These are phyloP conservation scores for Colletotrichum filicis DNA, from an alignment of 2,329 filamentous ascomycete species.

Conservation along the genomic window DNA sequence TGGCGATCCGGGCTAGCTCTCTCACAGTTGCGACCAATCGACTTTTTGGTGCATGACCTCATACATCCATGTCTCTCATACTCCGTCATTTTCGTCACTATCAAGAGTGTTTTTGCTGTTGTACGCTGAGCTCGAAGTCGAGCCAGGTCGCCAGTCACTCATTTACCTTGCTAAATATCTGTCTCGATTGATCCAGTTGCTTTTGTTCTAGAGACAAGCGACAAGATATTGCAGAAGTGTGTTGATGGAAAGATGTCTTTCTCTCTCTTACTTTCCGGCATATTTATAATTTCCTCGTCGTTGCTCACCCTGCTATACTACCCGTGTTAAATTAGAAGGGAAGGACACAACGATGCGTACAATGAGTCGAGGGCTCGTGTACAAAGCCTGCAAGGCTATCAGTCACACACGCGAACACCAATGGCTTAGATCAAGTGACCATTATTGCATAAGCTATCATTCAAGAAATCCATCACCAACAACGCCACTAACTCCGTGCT, in stretches of 20 bases:
- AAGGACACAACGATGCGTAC: neutral
- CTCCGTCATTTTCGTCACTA: neutral
- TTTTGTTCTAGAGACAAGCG: neutral
- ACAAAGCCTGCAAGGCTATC: neutral
- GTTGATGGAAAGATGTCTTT: neutral
- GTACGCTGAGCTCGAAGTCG: neutral
- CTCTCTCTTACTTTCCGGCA: neutral
- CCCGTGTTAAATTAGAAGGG: neutral
- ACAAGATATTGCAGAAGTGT: neutral
- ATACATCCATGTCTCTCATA: neutral
- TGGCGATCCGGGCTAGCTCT: slow-evolving; percentile 12
- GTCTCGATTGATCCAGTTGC: neutral
- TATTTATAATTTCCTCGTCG: neutral
- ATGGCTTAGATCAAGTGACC: neutral
- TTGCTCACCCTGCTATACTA: neutral
- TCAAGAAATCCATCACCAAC: neutral
- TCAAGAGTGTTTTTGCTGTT: neutral
- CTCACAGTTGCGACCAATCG: slow-evolving; percentile 2
- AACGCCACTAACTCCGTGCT: neutral
- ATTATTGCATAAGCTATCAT: neutral
- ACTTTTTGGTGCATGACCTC: slow-evolving; percentile 19
- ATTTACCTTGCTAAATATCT: neutral
- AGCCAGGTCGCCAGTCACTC: neutral
- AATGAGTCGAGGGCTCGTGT: neutral
- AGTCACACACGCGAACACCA: neutral